Conservation (phyloP, 2,329 filamentous ascomycete genomes). For the Aaosphaeria pasadenensis region DNA sequence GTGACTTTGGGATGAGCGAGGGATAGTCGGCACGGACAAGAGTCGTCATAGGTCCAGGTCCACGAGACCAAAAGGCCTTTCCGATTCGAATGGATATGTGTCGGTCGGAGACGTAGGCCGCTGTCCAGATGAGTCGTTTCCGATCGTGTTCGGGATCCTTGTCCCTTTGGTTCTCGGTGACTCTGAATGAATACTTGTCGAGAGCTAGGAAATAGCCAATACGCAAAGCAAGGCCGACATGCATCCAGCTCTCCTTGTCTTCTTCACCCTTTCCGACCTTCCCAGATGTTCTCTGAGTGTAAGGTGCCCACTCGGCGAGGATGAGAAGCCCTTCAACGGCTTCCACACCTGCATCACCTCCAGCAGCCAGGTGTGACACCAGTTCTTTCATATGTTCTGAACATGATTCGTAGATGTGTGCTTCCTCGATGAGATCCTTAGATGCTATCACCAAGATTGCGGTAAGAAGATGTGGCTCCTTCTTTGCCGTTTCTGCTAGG, state of each 20-base stretch:
- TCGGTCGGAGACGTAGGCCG: constrained; percentile 37
- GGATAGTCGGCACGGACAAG: constrained; percentile 66
- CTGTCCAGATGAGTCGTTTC: constrained; percentile 66
- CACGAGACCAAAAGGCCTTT: constrained; percentile 71
- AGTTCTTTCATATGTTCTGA: constrained; percentile 68
- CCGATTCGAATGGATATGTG: constrained; percentile 67
- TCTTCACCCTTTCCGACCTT: constrained; percentile 69
- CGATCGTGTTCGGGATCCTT: constrained; percentile 60
- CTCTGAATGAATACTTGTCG: constrained; percentile 65
- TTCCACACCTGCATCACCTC: constrained; percentile 65
- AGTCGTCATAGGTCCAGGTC: constrained; percentile 64
- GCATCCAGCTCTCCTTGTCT: constrained; percentile 74
- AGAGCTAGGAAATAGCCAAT: constrained; percentile 69
- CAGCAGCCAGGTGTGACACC: constrained; percentile 64
- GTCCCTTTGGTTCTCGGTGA: constrained; percentile 58
- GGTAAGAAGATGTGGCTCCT: constrained; percentile 66
- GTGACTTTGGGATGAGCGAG: constrained; percentile 56
- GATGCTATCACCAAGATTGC: constrained; percentile 69
- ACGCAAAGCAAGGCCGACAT: constrained; percentile 67
- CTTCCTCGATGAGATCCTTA: constrained; percentile 65
- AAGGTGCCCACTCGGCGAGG: constrained; percentile 71
- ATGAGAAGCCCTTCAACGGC: constrained; percentile 68
- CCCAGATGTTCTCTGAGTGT: constrained; percentile 59
- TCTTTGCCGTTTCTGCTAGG: constrained; percentile 55
- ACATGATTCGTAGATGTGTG: constrained; percentile 62